Base-by-base conservation (phyloP, 352 stramenopile genomes). In the Peronospora destructor region DNA sequence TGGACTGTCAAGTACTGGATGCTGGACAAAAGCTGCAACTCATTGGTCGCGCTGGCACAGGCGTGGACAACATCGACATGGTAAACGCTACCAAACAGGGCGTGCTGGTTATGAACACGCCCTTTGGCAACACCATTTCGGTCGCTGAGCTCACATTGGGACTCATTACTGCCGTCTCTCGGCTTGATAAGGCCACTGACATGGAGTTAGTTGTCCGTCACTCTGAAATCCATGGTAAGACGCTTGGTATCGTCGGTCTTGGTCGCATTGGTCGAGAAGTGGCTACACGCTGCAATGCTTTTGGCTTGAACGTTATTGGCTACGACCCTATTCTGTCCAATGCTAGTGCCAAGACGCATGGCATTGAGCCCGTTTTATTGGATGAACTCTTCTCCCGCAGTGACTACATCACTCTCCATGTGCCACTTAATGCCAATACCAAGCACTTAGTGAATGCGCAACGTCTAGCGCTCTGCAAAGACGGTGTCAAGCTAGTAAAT, bases 331-430 rank as follows among this genome's bases (percentile, higher is more conserved):
- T 97, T 52, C 68, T 97, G n/a, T 95, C 87, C 29, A 80, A 88
- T 48, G 64, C 70, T 9, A 92, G 85, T 33, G 82, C 89, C 45
- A 80, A 84, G 48, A 47, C 66, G 6, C 59, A 85, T 41, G 86
- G 80, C 36, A 73, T 97, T 40, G 87, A 95, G 50, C 83, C 86
- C 14, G 84, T 96, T 10, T 54, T 76, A 13, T 66, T 97, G 11
- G 50, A 77, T 14, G 84, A 96, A 53, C 78, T 97, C 42, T 95
- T 96, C 30, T 73, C 75, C 13, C 74, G 84, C 41, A 95, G 86
- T 41, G 95, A 98, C 79, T 98, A 97, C 73, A 96, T 98, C 68
- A 94, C 85, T 38, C 76, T 98, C 16, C 96, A 98, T 65, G 93
- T 97, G 47, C 95, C 95, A 13, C 93, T 98, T 51, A 98, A 97